These are phyloP conservation scores for Primulina huaijiensis DNA, from an alignment of 257 asterid genomes.

Conservation along the genomic window DNA sequence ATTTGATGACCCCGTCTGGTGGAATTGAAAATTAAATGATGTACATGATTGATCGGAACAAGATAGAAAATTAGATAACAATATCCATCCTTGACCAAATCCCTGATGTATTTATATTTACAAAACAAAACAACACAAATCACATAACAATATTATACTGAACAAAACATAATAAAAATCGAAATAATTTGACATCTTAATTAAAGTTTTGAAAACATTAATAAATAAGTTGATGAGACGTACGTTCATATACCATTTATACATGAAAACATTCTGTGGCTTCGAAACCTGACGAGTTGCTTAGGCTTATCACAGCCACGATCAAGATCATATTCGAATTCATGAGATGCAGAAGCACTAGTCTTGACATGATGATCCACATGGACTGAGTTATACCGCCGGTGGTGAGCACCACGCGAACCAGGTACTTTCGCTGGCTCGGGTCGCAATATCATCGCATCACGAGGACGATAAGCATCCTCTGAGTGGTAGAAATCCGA, in stretches of 20 bases:
- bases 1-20: no score
- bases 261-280: conserved; percentile 59
- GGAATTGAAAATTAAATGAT: no score
- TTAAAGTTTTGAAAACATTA: neutral
- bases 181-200: neutral
- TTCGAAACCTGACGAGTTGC: conserved; percentile 49
- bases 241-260: conserved; percentile 41
- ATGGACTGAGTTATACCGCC: conserved; percentile 44
- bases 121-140: neutral
- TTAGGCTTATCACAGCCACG: conserved; percentile 20
- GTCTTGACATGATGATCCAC: conserved; percentile 12
- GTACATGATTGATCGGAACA: no score
- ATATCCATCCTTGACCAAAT: no score
- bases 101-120: no score
- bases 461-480: conserved; percentile 16
- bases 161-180: no score
- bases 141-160: neutral
- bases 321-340: neutral
- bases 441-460: neutral
- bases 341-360: neutral
- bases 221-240: neutral
- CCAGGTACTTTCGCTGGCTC: conserved; percentile 14
- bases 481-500: conserved; percentile 38
- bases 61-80: no score
- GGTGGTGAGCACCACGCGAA: conserved; percentile 28